Evolutionary conservation across 1,284 basidiomycete genomes (phyloP).

Genomic region (Vanrija sp.): DNA sequence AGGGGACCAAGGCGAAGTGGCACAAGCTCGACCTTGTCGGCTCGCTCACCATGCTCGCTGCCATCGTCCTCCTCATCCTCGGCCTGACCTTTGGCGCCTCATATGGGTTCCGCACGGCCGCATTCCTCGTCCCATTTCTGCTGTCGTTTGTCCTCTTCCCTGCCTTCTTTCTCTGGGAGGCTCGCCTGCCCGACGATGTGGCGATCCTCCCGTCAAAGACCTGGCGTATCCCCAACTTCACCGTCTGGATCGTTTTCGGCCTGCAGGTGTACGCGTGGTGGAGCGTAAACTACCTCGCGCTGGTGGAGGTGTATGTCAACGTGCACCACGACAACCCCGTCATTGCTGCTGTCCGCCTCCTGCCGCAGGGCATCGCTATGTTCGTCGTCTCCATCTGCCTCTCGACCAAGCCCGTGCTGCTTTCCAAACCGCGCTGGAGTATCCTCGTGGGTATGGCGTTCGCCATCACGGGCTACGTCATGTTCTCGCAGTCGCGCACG

Average conservation of each 20-base stretch:
- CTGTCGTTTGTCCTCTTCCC: slow-evolving; percentile 17
- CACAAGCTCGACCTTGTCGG: background rate
- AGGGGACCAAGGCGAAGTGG: slow-evolving; percentile 10
- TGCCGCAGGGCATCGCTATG: slow-evolving; percentile 1
- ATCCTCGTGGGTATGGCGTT: slow-evolving; percentile 22
- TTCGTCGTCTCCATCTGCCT: slow-evolving; percentile 1
- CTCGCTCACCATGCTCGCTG: slow-evolving; percentile 11
- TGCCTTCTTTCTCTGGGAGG: slow-evolving; percentile 35
- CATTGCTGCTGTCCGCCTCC: background rate
- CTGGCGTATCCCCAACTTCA: slow-evolving; percentile 34
- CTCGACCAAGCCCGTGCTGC: slow-evolving; percentile 9
- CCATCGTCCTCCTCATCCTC: slow-evolving; percentile 25
- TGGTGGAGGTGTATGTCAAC: background rate
- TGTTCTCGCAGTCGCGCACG: slow-evolving; percentile 11
- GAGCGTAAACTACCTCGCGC: slow-evolving; percentile 9
- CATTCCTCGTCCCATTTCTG: slow-evolving; percentile 27
- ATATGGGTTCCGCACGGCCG: slow-evolving; percentile 21
- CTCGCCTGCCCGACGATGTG: slow-evolving; percentile 15
- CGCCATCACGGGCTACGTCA: slow-evolving; percentile 12
- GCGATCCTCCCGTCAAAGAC: slow-evolving; percentile 31
- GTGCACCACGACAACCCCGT: background rate
- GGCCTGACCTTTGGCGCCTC: slow-evolving; percentile 28
- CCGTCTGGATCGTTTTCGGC: slow-evolving; percentile 27
- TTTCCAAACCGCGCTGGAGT: slow-evolving; percentile 14
- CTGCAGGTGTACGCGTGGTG: slow-evolving; percentile 34